phyloP scores from a whole-genome alignment of 352 stramenopile genomes.

The Pythium aquatile region DNA sequence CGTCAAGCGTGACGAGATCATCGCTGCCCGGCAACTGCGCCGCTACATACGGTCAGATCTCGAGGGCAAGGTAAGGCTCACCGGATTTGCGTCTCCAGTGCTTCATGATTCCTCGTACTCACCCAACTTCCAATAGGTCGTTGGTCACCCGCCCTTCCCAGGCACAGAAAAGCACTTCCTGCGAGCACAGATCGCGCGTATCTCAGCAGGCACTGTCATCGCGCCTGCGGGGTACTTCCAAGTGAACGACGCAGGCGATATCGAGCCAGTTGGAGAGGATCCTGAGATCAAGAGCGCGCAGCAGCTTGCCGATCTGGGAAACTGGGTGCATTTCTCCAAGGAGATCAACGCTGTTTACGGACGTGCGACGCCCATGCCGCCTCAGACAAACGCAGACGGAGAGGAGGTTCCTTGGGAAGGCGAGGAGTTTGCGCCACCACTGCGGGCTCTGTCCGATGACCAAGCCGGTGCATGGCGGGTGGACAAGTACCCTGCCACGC shows the following conservation, averaged over 20 bases:
- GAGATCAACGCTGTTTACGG: slow-evolving; percentile 86
- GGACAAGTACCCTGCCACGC: slow-evolving; percentile 61
- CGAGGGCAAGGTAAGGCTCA: slow-evolving; percentile 53
- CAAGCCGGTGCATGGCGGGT: slow-evolving; percentile 68
- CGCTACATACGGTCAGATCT: slow-evolving; percentile 84
- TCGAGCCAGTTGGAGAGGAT: slow-evolving; percentile 61
- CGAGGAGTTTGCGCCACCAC: slow-evolving; percentile 58
- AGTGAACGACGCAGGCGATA: slow-evolving; percentile 66
- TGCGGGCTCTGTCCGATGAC: slow-evolving; percentile 69
- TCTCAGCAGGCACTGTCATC: slow-evolving; percentile 76
- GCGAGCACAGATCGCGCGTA: slow-evolving; percentile 88
- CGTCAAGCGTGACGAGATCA: slow-evolving; percentile 75
- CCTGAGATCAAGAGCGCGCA: slow-evolving; percentile 71
- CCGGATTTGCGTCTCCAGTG: background rate
- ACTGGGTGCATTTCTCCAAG: slow-evolving; percentile 88
- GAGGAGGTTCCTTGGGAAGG: slow-evolving; percentile 67
- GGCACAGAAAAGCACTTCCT: slow-evolving; percentile 85
- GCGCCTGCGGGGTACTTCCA: slow-evolving; percentile 87
- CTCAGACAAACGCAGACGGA: slow-evolving; percentile 68
- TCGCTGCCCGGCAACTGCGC: slow-evolving; percentile 70
- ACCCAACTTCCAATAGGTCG: slow-evolving; percentile 29
- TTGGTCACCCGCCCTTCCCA: slow-evolving; percentile 86
- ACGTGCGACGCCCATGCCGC: slow-evolving; percentile 63
- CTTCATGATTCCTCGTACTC: background rate
- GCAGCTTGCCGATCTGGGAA: slow-evolving; percentile 67